Evolutionary conservation across 768 basidiomycete genomes (phyloP).

Genomic region (Pisolithus orientalis): DNA sequence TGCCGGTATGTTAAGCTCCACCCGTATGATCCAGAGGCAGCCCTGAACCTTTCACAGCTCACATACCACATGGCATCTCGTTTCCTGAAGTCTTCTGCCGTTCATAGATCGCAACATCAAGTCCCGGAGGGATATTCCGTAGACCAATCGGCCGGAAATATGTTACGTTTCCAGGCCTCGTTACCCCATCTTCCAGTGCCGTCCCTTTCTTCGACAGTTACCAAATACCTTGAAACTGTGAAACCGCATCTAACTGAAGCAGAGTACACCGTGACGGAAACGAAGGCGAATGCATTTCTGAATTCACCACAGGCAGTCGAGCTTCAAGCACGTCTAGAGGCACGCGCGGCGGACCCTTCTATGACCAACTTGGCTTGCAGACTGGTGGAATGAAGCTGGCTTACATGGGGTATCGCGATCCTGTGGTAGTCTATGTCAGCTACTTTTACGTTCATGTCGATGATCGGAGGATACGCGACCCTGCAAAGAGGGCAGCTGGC

Average conservation of each 20-base stretch:
- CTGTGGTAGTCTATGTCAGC: conserved; percentile 87
- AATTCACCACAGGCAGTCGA: conserved; percentile 58
- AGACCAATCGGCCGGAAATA: conserved; percentile 54
- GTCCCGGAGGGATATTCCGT: conserved; percentile 42
- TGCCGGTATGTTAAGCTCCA: conserved; percentile 7
- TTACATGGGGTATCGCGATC: conserved; percentile 82
- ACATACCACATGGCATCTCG: conserved; percentile 25
- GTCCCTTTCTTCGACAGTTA: conserved; percentile 68
- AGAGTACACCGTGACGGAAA: conserved; percentile 53
- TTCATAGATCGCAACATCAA: conserved; percentile 21
- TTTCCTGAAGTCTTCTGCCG: conserved; percentile 25
- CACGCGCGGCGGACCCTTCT: conserved; percentile 57
- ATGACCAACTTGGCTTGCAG: conserved; percentile 81
- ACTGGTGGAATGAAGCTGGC: conserved; percentile 99
- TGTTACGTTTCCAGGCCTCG: conserved; percentile 70
- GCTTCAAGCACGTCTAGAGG: conserved; percentile 73
- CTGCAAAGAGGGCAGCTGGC: conserved; percentile 71
- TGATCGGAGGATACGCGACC: conserved; percentile 47
- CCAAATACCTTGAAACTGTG: conserved; percentile 86
- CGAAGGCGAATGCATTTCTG: conserved; percentile 62
- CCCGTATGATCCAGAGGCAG: neutral
- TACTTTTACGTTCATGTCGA: conserved; percentile 91
- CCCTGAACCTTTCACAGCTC: conserved; percentile 3
- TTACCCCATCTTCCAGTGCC: conserved; percentile 82
- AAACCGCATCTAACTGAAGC: conserved; percentile 65